Conservation (phyloP, 305 asterid genomes). For the Monarda citriodora region DNA sequence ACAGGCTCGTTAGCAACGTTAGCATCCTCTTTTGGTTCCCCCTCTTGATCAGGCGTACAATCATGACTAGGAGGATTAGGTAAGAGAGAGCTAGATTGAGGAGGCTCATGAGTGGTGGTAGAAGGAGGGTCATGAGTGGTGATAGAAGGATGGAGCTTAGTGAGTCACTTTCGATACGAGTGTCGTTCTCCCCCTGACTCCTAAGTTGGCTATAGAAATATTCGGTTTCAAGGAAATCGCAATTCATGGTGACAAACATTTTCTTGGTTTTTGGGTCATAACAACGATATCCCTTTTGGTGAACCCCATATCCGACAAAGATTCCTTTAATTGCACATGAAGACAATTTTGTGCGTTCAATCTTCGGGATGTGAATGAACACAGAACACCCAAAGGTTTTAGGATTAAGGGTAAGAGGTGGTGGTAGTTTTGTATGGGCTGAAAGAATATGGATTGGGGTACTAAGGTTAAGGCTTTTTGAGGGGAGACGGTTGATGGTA, state of each 20-base stretch:
- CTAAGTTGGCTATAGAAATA: background rate
- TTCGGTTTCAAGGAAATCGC: background rate
- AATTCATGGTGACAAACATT: background rate
- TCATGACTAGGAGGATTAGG: background rate
- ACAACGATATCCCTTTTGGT: background rate
- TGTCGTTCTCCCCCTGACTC: constrained; percentile 3
- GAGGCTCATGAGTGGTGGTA: too few relatives aligned
- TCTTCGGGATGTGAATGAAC: background rate
- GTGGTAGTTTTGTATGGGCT: background rate
- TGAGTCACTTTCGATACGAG: background rate
- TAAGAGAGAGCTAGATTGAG: background rate
- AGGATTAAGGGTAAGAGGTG: background rate
- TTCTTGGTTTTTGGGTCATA: background rate
- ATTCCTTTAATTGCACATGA: too few relatives aligned
- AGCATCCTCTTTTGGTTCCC: background rate
- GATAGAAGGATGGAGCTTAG: background rate
- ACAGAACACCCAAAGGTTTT: background rate
- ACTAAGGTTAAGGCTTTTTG: background rate
- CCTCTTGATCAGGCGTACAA: background rate
- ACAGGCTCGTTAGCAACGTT: background rate
- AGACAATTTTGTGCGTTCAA: background rate
- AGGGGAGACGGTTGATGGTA: background rate
- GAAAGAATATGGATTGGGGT: background rate
- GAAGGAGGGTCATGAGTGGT: too few relatives aligned
- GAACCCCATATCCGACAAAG: background rate